phyloP scores from a whole-genome alignment of 306 rosid genomes.

The Alnus rubra region DNA sequence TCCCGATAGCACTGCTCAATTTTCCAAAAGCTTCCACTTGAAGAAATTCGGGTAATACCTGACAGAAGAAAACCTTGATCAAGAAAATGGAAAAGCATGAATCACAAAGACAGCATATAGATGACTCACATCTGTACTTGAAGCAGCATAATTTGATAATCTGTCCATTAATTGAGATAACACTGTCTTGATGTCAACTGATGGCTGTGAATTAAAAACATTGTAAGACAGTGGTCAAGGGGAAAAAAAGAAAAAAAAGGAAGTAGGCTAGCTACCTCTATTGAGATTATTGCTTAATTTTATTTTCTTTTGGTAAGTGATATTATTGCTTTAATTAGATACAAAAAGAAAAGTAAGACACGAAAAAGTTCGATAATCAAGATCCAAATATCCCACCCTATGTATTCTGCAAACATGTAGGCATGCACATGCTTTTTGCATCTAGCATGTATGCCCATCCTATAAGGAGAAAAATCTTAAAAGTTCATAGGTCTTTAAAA shows the following conservation, averaged over 20 bases:
- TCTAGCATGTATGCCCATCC: background rate
- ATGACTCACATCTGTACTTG: conserved; percentile 72
- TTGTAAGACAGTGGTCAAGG: background rate
- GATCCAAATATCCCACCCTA: background rate
- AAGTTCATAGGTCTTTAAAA: background rate
- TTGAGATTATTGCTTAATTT: background rate
- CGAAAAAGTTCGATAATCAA: background rate
- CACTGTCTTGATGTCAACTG: conserved; percentile 79
- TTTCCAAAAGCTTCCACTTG: conserved; percentile 95
- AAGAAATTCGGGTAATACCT: conserved; percentile 91
- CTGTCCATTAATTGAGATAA: conserved; percentile 95
- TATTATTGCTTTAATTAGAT: background rate
- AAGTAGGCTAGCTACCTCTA: background rate
- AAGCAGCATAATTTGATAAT: conserved; percentile 82
- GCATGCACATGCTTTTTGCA: background rate
- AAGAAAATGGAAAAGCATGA: conserved; percentile 36
- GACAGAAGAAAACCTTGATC: conserved; percentile 39
- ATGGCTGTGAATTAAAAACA: conserved; percentile 56
- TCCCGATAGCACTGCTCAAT: conserved; percentile 81
- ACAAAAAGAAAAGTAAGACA: background rate
- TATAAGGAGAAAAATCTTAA: background rate
- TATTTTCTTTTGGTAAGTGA: background rate
- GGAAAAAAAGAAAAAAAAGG: background rate
- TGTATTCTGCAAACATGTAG: background rate
- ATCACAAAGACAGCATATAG: conserved; percentile 21